Evolutionary conservation across 345 rosid genomes (phyloP).

Genomic region (Tarenaya hassleriana): DNA sequence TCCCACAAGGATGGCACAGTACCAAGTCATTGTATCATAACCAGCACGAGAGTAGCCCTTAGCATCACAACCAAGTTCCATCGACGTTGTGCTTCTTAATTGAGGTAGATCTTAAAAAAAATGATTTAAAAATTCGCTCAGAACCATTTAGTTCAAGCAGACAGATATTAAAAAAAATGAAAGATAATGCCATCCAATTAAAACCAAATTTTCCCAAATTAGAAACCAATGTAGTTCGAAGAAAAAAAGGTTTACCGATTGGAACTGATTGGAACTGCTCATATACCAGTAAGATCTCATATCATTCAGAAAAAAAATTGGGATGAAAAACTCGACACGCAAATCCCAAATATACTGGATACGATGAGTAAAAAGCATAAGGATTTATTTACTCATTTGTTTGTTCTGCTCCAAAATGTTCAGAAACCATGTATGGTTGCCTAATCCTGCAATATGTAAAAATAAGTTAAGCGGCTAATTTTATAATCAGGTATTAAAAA

Average conservation of each 20-base stretch:
- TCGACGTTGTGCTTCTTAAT: conserved; percentile 72
- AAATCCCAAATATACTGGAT: conserved; percentile 12
- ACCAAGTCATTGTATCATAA: conserved; percentile 59
- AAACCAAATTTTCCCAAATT: too few relatives aligned
- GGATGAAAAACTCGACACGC: conserved; percentile 14
- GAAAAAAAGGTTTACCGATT: too few relatives aligned
- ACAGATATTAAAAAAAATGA: too few relatives aligned
- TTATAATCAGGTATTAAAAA: conserved; percentile 14
- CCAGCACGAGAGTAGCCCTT: conserved; percentile 90
- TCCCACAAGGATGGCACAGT: conserved; percentile 88
- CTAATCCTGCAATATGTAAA: conserved; percentile 43
- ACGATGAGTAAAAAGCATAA: conserved; percentile 14
- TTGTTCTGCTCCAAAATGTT: conserved; percentile 71
- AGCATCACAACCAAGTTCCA: conserved; percentile 91
- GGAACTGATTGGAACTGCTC: too few relatives aligned
- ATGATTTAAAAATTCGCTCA: conserved; percentile 16
- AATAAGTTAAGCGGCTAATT: conserved; percentile 22
- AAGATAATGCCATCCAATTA: too few relatives aligned
- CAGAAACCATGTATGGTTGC: conserved; percentile 65
- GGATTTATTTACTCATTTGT: conserved; percentile 63
- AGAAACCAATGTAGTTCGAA: too few relatives aligned
- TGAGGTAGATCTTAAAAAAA: conserved; percentile 66
- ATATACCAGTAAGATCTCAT: too few relatives aligned
- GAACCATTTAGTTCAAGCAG: conserved; percentile 2
- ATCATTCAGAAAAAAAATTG: conserved; percentile 4